These are phyloP conservation scores for Dothistroma pini DNA, from an alignment of 2,329 filamentous ascomycete species.

Conservation along the genomic window DNA sequence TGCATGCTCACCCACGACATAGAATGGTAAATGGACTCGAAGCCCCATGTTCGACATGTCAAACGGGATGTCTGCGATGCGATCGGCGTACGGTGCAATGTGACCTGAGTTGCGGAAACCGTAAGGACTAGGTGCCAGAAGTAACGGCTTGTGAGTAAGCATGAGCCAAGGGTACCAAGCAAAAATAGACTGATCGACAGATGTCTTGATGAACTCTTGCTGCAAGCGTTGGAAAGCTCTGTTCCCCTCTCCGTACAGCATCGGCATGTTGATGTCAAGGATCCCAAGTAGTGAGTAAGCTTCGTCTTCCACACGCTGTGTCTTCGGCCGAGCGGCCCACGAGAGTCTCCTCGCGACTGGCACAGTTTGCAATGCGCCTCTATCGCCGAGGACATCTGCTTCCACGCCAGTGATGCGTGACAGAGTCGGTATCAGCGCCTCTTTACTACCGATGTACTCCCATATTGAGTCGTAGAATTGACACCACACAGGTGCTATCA, in stretches of 20 bases:
- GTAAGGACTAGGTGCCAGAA: too few relatives aligned
- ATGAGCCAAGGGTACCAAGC: conserved; percentile 6
- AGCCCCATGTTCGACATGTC: too few relatives aligned
- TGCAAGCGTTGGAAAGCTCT: conserved; percentile 16
- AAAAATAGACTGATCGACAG: conserved; percentile 10
- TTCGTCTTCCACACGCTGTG: conserved; percentile 10
- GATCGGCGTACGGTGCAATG: too few relatives aligned
- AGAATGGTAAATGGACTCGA: too few relatives aligned
- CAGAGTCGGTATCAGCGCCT: conserved; percentile 8
- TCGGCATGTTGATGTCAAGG: conserved; percentile 16
- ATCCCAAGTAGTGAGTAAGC: conserved; percentile 18
- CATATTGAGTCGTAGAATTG: conserved; percentile 17
- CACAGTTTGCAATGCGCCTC: neutral
- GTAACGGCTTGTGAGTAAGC: too few relatives aligned
- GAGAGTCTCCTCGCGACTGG: neutral
- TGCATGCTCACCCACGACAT: too few relatives aligned
- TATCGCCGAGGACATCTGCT: conserved; percentile 2
- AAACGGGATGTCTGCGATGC: too few relatives aligned
- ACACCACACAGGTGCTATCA: conserved; percentile 19
- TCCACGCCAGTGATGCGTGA: conserved; percentile 14
- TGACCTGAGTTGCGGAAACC: too few relatives aligned
- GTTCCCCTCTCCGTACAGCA: conserved; percentile 18
- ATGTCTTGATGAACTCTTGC: conserved; percentile 11
- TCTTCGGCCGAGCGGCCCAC: neutral
- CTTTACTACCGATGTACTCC: conserved; percentile 14